These are phyloP conservation scores for Xerocomus amazonicus DNA, from an alignment of 1,284 basidiomycete genomes.

Conservation along the genomic window DNA sequence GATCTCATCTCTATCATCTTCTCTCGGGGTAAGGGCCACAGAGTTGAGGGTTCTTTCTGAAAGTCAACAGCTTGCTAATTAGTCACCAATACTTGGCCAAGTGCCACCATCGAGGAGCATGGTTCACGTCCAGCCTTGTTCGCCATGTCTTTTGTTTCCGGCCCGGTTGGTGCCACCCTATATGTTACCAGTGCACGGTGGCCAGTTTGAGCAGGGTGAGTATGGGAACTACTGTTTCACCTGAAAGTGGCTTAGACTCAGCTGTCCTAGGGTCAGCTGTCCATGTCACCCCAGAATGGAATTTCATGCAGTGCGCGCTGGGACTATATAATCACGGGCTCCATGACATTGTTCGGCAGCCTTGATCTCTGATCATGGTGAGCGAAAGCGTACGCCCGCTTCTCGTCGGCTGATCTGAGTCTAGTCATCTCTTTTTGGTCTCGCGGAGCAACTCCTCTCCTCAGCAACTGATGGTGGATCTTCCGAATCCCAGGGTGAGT, in stretches of 20 bases:
- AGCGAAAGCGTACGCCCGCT: background rate
- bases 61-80: too few species aligned
- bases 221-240: background rate
- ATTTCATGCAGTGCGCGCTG: conserved; percentile 16
- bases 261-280: conserved; percentile 19
- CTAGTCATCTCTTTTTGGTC: conserved; percentile 61
- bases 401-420: conserved; percentile 1
- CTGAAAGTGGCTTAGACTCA: background rate
- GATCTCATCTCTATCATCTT: too few species aligned
- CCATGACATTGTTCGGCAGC: conserved; percentile 12
- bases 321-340: conserved; percentile 15
- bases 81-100: too few species aligned
- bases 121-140: too few species aligned
- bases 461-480: conserved; percentile 40
- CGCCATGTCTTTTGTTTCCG: too few species aligned
- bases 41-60: too few species aligned
- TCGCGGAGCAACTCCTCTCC: conserved; percentile 56
- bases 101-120: too few species aligned
- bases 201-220: background rate
- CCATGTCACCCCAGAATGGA: conserved; percentile 24
- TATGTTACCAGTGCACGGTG: too few species aligned
- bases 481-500: conserved; percentile 37
- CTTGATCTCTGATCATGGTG: conserved; percentile 29
- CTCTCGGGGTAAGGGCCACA: too few species aligned
- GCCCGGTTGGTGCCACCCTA: too few species aligned